Evolutionary conservation across 257 asterid species (phyloP).

Genomic region (Solanum commersonii): DNA sequence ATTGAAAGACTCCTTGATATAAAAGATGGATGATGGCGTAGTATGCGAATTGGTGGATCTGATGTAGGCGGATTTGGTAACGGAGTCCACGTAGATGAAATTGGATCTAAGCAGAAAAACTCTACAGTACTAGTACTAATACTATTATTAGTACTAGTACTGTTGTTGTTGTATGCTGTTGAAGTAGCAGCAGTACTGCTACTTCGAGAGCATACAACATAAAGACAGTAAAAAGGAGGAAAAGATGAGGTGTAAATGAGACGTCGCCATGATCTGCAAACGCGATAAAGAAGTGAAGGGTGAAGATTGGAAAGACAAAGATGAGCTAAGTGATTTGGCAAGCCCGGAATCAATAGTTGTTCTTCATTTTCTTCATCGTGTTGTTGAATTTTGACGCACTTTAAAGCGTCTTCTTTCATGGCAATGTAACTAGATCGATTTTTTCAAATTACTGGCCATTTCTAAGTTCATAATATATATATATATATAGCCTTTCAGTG

Average conservation of each 20-base stretch:
- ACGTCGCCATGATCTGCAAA: conserved; percentile 63
- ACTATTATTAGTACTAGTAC: neutral
- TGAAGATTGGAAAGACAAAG: conserved; percentile 40
- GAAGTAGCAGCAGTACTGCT: neutral
- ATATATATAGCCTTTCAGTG: neutral
- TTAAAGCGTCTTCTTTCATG: neutral
- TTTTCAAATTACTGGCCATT: neutral
- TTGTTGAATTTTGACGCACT: neutral
- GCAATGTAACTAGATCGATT: too few relatives aligned
- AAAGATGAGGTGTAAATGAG: conserved; percentile 43
- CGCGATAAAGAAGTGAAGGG: conserved; percentile 41
- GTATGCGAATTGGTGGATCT: conserved; percentile 22
- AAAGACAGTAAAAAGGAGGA: conserved; percentile 51
- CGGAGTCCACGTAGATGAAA: conserved; percentile 44
- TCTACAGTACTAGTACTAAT: conserved; percentile 4
- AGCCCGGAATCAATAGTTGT: conserved; percentile 35
- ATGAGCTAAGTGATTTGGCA: conserved; percentile 60
- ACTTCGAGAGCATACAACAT: conserved; percentile 26
- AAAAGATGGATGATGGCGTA: conserved; percentile 52
- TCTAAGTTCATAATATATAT: neutral
- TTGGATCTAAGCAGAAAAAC: conserved; percentile 43
- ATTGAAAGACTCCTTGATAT: conserved; percentile 55
- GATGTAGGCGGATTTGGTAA: conserved; percentile 41
- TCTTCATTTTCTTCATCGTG: neutral
- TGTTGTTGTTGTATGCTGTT: neutral